These are phyloP conservation scores for Tephrocybe rancida DNA, from an alignment of 768 basidiomycete genomes.

Conservation along the genomic window DNA sequence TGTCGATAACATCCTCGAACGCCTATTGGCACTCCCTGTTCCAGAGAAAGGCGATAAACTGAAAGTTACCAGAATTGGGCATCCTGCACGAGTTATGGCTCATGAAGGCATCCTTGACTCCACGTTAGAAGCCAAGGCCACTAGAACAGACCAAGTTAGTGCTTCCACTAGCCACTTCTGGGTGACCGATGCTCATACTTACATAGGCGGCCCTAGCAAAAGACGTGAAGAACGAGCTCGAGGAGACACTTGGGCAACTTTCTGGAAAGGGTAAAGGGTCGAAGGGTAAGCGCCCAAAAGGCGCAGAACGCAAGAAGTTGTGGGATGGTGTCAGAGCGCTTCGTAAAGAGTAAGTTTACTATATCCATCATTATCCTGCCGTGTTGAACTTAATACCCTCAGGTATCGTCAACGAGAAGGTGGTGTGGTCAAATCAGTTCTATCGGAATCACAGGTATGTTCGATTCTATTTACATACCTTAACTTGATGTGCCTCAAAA, in stretches of 20 bases:
- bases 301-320: slow-evolving; percentile 76
- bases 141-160: slow-evolving; percentile 69
- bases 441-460: slow-evolving; percentile 73
- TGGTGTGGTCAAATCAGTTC: slow-evolving; percentile 78
- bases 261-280: slow-evolving; percentile 74
- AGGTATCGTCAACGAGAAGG: slow-evolving; percentile 91
- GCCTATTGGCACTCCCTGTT: slow-evolving; percentile 67
- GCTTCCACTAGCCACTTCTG: background rate
- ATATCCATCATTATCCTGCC: background rate
- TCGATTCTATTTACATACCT: background rate
- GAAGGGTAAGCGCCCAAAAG: slow-evolving; percentile 72
- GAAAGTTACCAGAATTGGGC: slow-evolving; percentile 87
- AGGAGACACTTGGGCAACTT: slow-evolving; percentile 63
- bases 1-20: slow-evolving; percentile 93
- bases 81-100: slow-evolving; percentile 91
- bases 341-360: slow-evolving; percentile 77
- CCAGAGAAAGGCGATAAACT: slow-evolving; percentile 51
- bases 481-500: slow-evolving; percentile 26
- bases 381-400: background rate
- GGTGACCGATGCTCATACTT: slow-evolving; percentile 5
- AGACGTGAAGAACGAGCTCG: slow-evolving; percentile 89
- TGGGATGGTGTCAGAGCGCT: slow-evolving; percentile 88
- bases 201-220: slow-evolving; percentile 75
- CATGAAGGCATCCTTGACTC: slow-evolving; percentile 65
- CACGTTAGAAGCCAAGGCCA: slow-evolving; percentile 75